Conservation (phyloP, 2,329 filamentous ascomycete genomes). For the Ophiostoma sp. region DNA sequence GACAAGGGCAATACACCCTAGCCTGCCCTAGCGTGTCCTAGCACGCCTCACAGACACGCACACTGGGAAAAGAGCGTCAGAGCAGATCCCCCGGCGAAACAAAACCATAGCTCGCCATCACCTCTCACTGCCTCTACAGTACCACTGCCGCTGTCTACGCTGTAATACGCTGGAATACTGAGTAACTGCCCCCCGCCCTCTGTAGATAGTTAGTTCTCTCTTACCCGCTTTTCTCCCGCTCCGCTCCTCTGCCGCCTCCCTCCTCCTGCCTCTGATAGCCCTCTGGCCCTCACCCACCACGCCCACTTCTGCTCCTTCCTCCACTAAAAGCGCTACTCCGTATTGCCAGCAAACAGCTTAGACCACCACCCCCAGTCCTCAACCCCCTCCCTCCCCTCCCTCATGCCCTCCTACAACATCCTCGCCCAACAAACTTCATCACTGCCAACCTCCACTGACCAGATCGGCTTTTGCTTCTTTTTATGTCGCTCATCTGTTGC, state of each 20-base stretch:
- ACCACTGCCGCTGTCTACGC: neutral
- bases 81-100: conserved; percentile 1
- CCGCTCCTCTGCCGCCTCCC: conserved; percentile 19
- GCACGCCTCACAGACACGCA: neutral
- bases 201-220: neutral
- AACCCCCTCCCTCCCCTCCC: conserved; percentile 16
- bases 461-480: conserved; percentile 11
- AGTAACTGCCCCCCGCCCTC: neutral
- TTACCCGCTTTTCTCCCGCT: conserved; percentile 18
- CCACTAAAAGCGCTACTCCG: neutral
- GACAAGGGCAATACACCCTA: neutral
- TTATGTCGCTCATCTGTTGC: neutral
- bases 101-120: conserved; percentile 11
- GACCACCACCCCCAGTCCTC: conserved; percentile 18
- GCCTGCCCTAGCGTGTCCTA: neutral
- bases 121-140: conserved; percentile 4
- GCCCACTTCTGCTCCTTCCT: neutral
- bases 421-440: conserved; percentile 21
- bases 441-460: conserved; percentile 13
- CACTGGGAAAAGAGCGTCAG: neutral
- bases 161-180: no score
- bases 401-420: conserved; percentile 2
- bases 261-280: neutral
- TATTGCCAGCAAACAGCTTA: conserved; percentile 6
- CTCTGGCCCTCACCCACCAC: neutral